A percentile compares a stretch with the other conserved stretches of the same genome.
Evolutionary conservation across 257 asterid species (phyloP).

Genomic region (Solanum arcanum): DNA sequence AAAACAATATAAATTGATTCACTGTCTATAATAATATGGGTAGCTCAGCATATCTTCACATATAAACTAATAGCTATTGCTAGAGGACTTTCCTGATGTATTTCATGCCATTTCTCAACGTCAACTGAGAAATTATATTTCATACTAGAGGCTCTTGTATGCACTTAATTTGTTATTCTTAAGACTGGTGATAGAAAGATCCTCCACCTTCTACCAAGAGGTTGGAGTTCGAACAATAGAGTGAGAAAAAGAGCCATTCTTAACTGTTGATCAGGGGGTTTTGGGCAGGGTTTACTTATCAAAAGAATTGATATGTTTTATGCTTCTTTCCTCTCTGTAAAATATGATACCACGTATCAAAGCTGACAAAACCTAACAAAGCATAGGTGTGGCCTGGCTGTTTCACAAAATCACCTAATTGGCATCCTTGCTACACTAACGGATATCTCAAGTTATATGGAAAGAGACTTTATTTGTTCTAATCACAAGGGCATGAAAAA

Average conservation of each 20-base stretch:
- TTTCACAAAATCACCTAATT: background rate
- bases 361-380: background rate
- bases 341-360: background rate
- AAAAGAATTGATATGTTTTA: background rate
- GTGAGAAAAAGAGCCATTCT: background rate
- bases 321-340: background rate
- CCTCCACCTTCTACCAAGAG: background rate
- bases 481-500: background rate
- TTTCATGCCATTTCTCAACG: background rate
- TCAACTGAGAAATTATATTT: background rate
- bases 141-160: background rate
- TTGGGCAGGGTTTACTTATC: background rate
- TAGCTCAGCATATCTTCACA: background rate
- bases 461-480: background rate
- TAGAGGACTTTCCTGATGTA: background rate
- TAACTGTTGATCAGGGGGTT: background rate
- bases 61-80: background rate
- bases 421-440: background rate
- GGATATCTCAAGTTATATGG: background rate
- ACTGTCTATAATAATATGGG: background rate
- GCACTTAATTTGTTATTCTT: background rate
- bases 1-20: background rate
- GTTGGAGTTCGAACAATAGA: background rate
- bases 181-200: background rate
- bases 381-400: background rate